These are phyloP conservation scores for Solanum gandarillasii DNA, from an alignment of 257 asterid species.

Conservation along the genomic window DNA sequence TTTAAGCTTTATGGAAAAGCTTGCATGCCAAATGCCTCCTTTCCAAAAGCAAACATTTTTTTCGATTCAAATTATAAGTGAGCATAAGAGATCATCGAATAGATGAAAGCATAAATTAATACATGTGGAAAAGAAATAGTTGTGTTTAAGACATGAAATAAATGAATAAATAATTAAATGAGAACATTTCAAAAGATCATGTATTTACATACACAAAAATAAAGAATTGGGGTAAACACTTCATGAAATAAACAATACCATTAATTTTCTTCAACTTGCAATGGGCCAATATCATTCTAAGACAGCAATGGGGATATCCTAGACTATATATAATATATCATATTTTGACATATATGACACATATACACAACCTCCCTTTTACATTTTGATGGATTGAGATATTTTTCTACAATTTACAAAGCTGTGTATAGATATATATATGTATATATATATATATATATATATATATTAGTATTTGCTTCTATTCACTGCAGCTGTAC, in stretches of 20 bases:
- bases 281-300: not conserved
- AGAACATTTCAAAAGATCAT: not conserved
- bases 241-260: not conserved
- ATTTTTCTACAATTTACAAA: conserved; percentile 30
- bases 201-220: not conserved
- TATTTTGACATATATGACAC: not conserved
- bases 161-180: not conserved
- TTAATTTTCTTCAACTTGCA: not conserved
- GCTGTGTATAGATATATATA: conserved; percentile 5
- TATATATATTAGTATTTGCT: not conserved
- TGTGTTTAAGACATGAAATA: not conserved
- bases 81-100: not conserved
- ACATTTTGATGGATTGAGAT: not conserved
- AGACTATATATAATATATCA: not conserved
- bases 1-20: not conserved
- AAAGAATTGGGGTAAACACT: not conserved
- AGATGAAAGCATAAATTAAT: not conserved
- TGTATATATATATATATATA: not conserved
- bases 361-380: conserved; percentile 3
- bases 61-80: not conserved
- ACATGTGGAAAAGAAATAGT: not conserved
- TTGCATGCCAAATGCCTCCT: not conserved
- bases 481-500: conserved; percentile 32
- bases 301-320: not conserved
- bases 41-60: not conserved